These are phyloP conservation scores for Neurospora africana DNA, from an alignment of 495 filamentous ascomycete species.

Conservation along the genomic window DNA sequence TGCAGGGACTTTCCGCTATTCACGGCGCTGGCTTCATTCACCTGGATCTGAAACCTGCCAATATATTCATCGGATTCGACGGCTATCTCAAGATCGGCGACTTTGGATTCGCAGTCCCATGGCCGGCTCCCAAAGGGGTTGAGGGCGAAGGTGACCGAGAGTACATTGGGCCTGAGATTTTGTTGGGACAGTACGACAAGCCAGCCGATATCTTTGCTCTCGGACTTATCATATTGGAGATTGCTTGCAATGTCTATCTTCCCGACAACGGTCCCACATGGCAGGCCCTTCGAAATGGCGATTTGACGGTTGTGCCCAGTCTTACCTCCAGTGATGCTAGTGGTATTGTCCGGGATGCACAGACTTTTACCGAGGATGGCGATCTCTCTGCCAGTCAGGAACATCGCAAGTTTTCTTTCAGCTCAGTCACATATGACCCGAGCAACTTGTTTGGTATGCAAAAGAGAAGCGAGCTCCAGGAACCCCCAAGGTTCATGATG, in stretches of 20 bases:
- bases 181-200: constrained; percentile 74
- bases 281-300: constrained; percentile 76
- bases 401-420: background rate
- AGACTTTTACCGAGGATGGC: constrained; percentile 22
- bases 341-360: constrained; percentile 57
- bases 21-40: constrained; percentile 85
- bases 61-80: constrained; percentile 83
- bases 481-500: constrained; percentile 80
- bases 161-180: constrained; percentile 88
- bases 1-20: constrained; percentile 74
- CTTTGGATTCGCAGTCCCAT: constrained; percentile 81
- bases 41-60: constrained; percentile 90
- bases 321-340: constrained; percentile 68
- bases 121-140: constrained; percentile 63
- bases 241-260: constrained; percentile 79
- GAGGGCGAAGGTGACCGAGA: constrained; percentile 92
- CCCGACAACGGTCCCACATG: constrained; percentile 86
- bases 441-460: constrained; percentile 38
- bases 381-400: background rate
- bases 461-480: constrained; percentile 54
- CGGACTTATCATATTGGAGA: constrained; percentile 87
- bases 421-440: constrained; percentile 16
- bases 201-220: constrained; percentile 89
- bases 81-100: constrained; percentile 90
- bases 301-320: constrained; percentile 75